phyloP scores from a whole-genome alignment of 768 basidiomycete species.

The Trametes elegans region DNA sequence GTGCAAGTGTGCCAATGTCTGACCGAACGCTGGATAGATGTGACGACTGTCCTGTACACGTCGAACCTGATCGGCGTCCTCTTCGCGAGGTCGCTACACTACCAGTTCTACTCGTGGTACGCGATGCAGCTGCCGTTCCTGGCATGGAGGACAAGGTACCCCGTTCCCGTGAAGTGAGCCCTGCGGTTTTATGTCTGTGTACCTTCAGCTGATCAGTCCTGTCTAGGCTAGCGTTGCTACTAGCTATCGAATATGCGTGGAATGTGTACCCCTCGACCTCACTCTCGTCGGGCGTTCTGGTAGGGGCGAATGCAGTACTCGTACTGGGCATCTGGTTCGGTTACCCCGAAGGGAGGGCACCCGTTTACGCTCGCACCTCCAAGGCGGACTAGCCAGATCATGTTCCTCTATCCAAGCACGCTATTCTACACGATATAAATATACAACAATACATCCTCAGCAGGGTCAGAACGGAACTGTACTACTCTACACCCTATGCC shows the following conservation, averaged over 20 bases:
- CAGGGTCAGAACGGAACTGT: background rate
- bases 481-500: constrained; percentile 38
- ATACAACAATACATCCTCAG: background rate
- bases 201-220: background rate
- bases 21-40: constrained; percentile 24
- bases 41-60: constrained; percentile 78
- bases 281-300: constrained; percentile 57
- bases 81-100: constrained; percentile 93
- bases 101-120: constrained; percentile 99
- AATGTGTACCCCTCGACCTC: constrained; percentile 81
- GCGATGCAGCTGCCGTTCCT: constrained; percentile 87
- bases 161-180: constrained; percentile 54
- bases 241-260: constrained; percentile 81
- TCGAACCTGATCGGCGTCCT: constrained; percentile 90
- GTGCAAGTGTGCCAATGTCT: background rate
- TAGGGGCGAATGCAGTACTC: constrained; percentile 49
- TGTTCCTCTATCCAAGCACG: background rate
- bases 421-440: constrained; percentile 1
- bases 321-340: constrained; percentile 57
- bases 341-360: constrained; percentile 37
- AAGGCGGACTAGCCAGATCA: constrained; percentile 1
- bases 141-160: constrained; percentile 70
- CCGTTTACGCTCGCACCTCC: background rate
- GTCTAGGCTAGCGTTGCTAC: constrained; percentile 56
- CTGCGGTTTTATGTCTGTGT: too few species aligned